Evolutionary conservation across 306 rosid genomes (phyloP).

Genomic region (Biancaea sappan): DNA sequence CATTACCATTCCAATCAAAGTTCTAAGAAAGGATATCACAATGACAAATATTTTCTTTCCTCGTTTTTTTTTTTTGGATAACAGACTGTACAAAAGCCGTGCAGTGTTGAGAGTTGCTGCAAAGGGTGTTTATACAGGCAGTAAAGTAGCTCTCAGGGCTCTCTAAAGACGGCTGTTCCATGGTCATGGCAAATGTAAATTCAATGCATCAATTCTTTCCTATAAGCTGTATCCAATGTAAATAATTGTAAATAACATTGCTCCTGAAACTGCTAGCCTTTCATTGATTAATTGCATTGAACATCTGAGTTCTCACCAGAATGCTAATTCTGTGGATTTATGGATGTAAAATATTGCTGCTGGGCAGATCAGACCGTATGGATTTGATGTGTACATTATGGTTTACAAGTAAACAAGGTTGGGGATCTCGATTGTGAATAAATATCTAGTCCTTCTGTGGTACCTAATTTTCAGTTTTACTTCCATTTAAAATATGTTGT

Average conservation of each 20-base stretch:
- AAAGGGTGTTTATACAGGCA: slow-evolving; percentile 60
- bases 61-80: slow-evolving; percentile 12
- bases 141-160: slow-evolving; percentile 67
- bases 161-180: slow-evolving; percentile 47
- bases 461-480: too few relatives aligned
- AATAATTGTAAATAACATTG: slow-evolving; percentile 52
- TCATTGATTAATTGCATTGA: slow-evolving; percentile 22
- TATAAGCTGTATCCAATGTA: slow-evolving; percentile 31
- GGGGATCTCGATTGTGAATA: too few relatives aligned
- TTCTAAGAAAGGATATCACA: neutral
- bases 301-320: slow-evolving; percentile 15
- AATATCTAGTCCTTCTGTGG: too few relatives aligned
- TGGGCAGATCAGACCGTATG: neutral
- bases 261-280: slow-evolving; percentile 24
- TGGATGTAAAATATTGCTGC: neutral
- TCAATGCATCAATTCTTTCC: slow-evolving; percentile 4
- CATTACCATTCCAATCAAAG: neutral
- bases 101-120: slow-evolving; percentile 70
- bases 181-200: slow-evolving; percentile 22
- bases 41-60: neutral
- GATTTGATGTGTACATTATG: neutral
- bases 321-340: neutral
- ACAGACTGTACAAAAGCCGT: slow-evolving; percentile 78
- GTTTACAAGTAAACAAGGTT: too few relatives aligned
- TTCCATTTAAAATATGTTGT: too few relatives aligned